These are phyloP conservation scores for Mollisiaceae sp. DNA, from an alignment of 2,329 filamentous ascomycete species.

Conservation along the genomic window DNA sequence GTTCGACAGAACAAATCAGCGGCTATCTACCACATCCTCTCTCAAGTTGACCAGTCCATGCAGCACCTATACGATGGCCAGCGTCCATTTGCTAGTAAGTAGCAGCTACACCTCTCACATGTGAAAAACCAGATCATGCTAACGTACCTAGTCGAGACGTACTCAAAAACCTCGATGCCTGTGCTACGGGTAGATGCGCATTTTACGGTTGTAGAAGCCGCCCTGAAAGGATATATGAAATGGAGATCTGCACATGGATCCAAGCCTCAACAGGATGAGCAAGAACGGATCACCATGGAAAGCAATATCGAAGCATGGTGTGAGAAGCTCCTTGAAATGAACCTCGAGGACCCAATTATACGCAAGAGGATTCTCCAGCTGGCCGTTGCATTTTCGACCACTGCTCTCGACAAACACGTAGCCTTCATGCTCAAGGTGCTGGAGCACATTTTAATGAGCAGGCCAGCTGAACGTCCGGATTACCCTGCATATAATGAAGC, in stretches of 20 bases:
- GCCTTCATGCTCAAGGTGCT: constrained; percentile 87
- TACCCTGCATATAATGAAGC: constrained; percentile 81
- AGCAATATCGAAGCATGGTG: constrained; percentile 74
- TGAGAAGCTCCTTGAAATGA: constrained; percentile 69
- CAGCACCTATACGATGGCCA: constrained; percentile 76
- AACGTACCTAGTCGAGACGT: constrained; percentile 54
- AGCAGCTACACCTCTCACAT: constrained; percentile 12
- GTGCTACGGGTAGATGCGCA: constrained; percentile 85
- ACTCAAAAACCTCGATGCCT: constrained; percentile 73
- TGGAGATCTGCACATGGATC: constrained; percentile 65
- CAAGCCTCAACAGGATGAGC: constrained; percentile 55
- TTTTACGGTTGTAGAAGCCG: constrained; percentile 86
- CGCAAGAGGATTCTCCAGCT: constrained; percentile 82
- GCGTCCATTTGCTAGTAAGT: constrained; percentile 68
- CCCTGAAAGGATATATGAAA: constrained; percentile 85
- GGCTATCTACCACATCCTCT: constrained; percentile 86
- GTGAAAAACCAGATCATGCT: constrained; percentile 18
- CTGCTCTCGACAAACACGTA: constrained; percentile 76
- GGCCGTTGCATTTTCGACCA: constrained; percentile 83
- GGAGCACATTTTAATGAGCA: constrained; percentile 87
- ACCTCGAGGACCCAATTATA: constrained; percentile 82
- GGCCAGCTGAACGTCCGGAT: constrained; percentile 73
- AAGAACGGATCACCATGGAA: constrained; percentile 62
- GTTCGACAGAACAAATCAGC: constrained; percentile 82
- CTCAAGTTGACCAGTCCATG: constrained; percentile 74